phyloP scores from a whole-genome alignment of 2,329 filamentous ascomycete genomes.

The Talaromyces piceae region DNA sequence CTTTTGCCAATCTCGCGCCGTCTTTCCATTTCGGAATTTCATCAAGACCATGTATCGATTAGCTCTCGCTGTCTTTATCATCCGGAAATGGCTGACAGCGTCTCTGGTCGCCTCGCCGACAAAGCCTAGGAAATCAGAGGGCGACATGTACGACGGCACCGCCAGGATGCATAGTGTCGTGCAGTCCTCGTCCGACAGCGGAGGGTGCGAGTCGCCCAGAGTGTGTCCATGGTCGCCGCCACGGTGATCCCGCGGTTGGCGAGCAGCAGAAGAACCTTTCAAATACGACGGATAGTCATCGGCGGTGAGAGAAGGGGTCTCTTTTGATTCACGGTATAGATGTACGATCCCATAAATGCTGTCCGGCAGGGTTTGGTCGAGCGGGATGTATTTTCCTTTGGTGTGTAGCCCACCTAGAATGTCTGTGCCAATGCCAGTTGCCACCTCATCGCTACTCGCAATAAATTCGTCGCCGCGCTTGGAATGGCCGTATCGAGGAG shows the following conservation, averaged over 20 bases:
- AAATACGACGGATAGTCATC: conserved; percentile 40
- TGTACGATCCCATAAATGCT: conserved; percentile 90
- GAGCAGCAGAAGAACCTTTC: conserved; percentile 31
- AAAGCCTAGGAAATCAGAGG: conserved; percentile 84
- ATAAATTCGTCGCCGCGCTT: conserved; percentile 19
- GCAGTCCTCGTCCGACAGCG: conserved; percentile 51
- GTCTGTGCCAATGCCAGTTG: conserved; percentile 44
- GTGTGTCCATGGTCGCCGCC: not conserved
- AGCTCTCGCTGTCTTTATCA: conserved; percentile 81
- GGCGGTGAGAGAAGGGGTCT: conserved; percentile 53
- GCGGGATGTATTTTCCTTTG: conserved; percentile 69
- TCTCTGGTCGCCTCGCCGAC: conserved; percentile 80
- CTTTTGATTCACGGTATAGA: conserved; percentile 77
- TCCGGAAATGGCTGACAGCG: conserved; percentile 84
- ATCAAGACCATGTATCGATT: conserved; percentile 94
- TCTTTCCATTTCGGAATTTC: conserved; percentile 73
- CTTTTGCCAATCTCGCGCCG: conserved; percentile 70
- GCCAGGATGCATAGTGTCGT: conserved; percentile 89
- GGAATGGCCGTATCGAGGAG: conserved; percentile 19
- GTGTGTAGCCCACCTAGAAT: conserved; percentile 62
- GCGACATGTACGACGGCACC: conserved; percentile 87
- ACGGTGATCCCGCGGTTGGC: conserved; percentile 19
- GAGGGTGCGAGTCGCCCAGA: not conserved
- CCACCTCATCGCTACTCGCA: conserved; percentile 29
- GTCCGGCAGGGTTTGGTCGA: conserved; percentile 65